Percentiles rank a stretch among this genome's conserved stretches.
Evolutionary conservation across 169 alveolate species (phyloP).

Genomic region (Eimeria tenella): DNA sequence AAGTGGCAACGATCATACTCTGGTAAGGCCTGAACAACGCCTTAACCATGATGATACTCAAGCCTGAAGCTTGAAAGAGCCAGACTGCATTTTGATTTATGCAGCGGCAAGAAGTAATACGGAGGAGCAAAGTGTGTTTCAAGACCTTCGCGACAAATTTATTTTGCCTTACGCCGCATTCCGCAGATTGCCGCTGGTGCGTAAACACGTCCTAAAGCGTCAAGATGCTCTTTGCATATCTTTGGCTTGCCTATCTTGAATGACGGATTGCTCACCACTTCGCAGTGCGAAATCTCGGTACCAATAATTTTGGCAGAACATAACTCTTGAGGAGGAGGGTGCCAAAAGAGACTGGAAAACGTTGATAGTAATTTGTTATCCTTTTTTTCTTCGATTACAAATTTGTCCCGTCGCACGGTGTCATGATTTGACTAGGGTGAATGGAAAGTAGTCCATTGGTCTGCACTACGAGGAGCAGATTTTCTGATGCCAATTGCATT

Average conservation of each 20-base stretch:
- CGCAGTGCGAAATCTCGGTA: too few relatives aligned
- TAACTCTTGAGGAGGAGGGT: too few relatives aligned
- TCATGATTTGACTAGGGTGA: conserved; percentile 22
- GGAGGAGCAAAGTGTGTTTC: conserved; percentile 42
- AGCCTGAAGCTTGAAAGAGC: not conserved
- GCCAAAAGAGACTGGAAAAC: too few relatives aligned
- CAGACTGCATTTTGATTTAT: not conserved
- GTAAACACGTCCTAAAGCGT: not conserved
- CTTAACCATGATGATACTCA: not conserved
- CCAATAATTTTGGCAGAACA: too few relatives aligned
- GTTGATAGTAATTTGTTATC: too few relatives aligned
- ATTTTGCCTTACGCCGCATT: conserved; percentile 59
- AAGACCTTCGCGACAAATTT: conserved; percentile 42
- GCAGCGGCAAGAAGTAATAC: conserved; percentile 27
- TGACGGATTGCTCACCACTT: too few relatives aligned
- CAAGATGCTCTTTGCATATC: too few relatives aligned
- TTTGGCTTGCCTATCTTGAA: too few relatives aligned
- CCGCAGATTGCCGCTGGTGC: conserved; percentile 51
- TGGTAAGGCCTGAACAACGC: not conserved
- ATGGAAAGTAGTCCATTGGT: conserved; percentile 66
- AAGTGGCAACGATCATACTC: conserved; percentile 30
- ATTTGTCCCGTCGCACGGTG: not conserved
- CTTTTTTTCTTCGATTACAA: too few relatives aligned
- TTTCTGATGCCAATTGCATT: conserved; percentile 45
- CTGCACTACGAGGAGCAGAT: conserved; percentile 61